Conservation (phyloP, 306 rosid genomes). For the Mimosa bimucronata region DNA sequence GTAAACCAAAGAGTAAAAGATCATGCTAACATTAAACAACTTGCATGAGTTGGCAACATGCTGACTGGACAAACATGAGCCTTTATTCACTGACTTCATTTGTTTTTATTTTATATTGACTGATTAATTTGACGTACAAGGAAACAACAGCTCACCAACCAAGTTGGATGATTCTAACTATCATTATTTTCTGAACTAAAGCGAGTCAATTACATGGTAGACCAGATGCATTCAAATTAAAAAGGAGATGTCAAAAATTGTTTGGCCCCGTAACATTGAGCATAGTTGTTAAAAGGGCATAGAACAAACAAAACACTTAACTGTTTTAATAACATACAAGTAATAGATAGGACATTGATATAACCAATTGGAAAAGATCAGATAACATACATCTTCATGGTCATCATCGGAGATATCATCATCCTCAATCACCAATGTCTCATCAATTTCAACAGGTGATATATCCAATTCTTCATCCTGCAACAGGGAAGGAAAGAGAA, state of each 20-base stretch:
- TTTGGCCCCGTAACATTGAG: neutral
- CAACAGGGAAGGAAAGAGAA: conserved; percentile 18
- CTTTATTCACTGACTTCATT: neutral
- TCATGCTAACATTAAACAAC: neutral
- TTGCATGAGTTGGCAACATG: neutral
- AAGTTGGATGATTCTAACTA: neutral
- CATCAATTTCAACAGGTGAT: conserved; percentile 91
- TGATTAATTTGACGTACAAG: neutral
- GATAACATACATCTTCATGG: conserved; percentile 82
- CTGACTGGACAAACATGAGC: neutral
- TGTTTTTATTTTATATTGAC: neutral
- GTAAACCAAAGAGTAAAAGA: neutral
- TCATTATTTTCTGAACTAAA: neutral
- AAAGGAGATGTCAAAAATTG: neutral
- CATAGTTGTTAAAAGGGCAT: neutral
- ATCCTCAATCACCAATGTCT: conserved; percentile 93
- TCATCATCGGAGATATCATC: conserved; percentile 98
- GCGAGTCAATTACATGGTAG: neutral
- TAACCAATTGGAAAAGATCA: conserved; percentile 14
- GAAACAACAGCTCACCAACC: neutral
- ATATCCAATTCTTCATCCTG: conserved; percentile 93
- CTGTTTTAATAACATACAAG: neutral
- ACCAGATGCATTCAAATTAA: neutral
- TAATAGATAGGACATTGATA: neutral
- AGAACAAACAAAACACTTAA: neutral